A percentile compares a stretch with the other conserved stretches of the same genome.
Evolutionary conservation across 164 flowering plant species (phyloP).

Genomic region (Malania oleifera): DNA sequence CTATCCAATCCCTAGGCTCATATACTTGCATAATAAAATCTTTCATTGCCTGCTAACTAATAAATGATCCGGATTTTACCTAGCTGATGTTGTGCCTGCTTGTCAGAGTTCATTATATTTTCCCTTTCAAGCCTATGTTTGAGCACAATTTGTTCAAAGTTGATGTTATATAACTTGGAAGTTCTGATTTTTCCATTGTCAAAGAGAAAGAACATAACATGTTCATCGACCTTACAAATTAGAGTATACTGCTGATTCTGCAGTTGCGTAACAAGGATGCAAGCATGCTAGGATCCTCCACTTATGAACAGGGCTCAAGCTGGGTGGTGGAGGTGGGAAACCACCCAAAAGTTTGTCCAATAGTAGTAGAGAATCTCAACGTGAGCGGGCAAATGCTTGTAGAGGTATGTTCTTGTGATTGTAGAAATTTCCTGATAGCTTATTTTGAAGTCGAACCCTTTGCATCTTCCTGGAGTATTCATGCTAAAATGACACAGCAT

Average conservation of each 20-base stretch:
- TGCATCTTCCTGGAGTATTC: neutral
- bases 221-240: neutral
- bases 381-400: slow-evolving; percentile 71
- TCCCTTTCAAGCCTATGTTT: neutral
- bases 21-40: neutral
- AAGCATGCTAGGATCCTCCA: slow-evolving; percentile 30
- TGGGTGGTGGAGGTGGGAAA: slow-evolving; percentile 84
- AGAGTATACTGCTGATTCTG: slow-evolving; percentile 11
- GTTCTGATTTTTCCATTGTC: no score
- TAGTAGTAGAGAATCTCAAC: slow-evolving; percentile 63
- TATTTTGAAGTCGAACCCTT: neutral
- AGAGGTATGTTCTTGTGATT: slow-evolving; percentile 40
- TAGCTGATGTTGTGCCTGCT: no score
- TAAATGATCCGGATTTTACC: no score
- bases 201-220: no score
- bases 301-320: slow-evolving; percentile 65
- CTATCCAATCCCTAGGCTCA: neutral
- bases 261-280: slow-evolving; percentile 48
- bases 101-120: neutral
- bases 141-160: neutral
- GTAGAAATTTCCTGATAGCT: neutral
- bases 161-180: neutral
- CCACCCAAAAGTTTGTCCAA: slow-evolving; percentile 56
- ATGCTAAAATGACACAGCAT: neutral
- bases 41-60: no score